phyloP scores from a whole-genome alignment of 2,329 filamentous ascomycete species.

The Cercospora sojina region DNA sequence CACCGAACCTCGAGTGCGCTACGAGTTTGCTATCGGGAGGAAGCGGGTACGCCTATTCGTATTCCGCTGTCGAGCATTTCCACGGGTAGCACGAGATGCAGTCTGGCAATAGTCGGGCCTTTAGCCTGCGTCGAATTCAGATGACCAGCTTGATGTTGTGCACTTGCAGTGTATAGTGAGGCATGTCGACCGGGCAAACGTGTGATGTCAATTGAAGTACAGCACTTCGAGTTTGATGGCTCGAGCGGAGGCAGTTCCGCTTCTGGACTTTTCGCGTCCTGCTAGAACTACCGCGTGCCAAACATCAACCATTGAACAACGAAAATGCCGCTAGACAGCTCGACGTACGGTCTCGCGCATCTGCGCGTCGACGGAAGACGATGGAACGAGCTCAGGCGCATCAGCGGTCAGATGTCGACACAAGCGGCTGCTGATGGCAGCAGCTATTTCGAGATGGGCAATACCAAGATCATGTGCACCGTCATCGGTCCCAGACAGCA shows the following conservation, averaged over 20 bases:
- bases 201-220: background rate
- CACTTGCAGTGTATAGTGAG: background rate
- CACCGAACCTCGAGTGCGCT: constrained; percentile 5
- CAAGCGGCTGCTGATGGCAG: constrained; percentile 91
- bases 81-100: constrained; percentile 3
- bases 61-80: background rate
- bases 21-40: constrained; percentile 11
- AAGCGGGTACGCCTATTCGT: constrained; percentile 4
- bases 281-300: background rate
- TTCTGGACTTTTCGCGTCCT: constrained; percentile 3
- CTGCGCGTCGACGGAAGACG: constrained; percentile 68
- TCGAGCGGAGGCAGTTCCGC: background rate
- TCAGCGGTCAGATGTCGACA: constrained; percentile 86
- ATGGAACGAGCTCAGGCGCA: constrained; percentile 93
- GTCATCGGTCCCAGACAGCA: constrained; percentile 81
- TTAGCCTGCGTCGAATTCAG: background rate
- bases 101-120: background rate
- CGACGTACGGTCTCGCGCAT: constrained; percentile 83
- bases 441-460: constrained; percentile 92
- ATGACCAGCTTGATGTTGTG: background rate
- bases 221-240: background rate
- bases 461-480: constrained; percentile 94
- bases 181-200: background rate
- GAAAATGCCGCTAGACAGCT: constrained; percentile 89
- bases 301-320: background rate